Conservation (phyloP, 257 asterid genomes). For the Nicotiana otophora region DNA sequence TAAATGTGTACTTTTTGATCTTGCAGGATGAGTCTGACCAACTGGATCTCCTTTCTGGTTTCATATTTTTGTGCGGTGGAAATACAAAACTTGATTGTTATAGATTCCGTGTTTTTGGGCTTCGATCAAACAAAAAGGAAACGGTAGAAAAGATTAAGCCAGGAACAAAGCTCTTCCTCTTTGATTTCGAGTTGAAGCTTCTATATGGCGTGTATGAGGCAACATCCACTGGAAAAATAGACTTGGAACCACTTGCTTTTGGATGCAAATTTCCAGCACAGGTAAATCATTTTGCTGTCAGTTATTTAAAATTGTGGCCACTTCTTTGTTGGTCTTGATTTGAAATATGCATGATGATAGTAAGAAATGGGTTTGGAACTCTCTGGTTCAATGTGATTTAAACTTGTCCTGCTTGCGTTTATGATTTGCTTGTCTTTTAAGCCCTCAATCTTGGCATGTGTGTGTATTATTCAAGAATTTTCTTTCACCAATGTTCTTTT, state of each 20-base stretch:
- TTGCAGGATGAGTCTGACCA: neutral
- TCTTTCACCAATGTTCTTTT: neutral
- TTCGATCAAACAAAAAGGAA: slow-evolving; percentile 41
- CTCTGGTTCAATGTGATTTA: neutral
- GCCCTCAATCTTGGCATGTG: neutral
- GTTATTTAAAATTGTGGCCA: neutral
- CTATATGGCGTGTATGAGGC: slow-evolving; percentile 77
- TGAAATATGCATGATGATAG: neutral
- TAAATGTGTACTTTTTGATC: neutral
- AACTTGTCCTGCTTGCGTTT: neutral
- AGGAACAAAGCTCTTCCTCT: slow-evolving; percentile 68
- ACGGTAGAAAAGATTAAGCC: slow-evolving; percentile 50
- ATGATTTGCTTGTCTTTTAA: neutral
- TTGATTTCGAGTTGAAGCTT: slow-evolving; percentile 53
- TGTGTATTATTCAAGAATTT: neutral
- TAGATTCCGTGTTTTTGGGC: slow-evolving; percentile 74
- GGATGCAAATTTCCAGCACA: slow-evolving; percentile 75
- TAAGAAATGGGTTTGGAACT: neutral
- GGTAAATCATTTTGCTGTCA: slow-evolving; percentile 28
- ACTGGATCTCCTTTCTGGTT: slow-evolving; percentile 37
- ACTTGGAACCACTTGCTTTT: slow-evolving; percentile 76
- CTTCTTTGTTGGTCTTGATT: neutral
- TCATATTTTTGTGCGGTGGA: slow-evolving; percentile 62
- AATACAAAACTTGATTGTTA: slow-evolving; percentile 60
- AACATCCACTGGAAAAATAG: slow-evolving; percentile 46